Base-by-base conservation (phyloP, 768 basidiomycete genomes). In the Myochromella boudieri region DNA sequence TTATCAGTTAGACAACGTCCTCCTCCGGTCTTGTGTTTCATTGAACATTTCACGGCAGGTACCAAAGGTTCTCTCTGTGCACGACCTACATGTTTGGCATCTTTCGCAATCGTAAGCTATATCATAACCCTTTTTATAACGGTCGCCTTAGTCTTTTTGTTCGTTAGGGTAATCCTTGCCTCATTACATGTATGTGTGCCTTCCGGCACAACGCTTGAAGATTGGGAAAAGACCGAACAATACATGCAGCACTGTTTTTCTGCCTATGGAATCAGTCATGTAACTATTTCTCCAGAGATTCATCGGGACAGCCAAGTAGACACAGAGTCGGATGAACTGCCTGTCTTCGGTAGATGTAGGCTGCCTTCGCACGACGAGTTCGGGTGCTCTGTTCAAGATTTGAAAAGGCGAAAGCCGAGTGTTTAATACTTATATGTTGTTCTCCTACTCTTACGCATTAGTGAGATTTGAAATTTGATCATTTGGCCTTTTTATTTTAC, bases 221-320 rank as follows among this genome's bases (percentile, higher is more conserved):
- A 74, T 47, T 80, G 78, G 78, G 74, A 74, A 53, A 65, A 67
- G 51, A 78, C 72, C 22, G 78, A 79, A 53, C 67, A 64, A 32
- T 65, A 60, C 39, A 55, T 80, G 14, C 77, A 76, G 44, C 72
- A 76, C 43, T 79, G 77, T 56, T 77, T 79, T 53, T 62, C 70
- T 15, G 75, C 69, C 43, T 78, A 77, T 54, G 78, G 78, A 5
- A 72, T 80, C 42, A 70, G 60, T 43, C 78, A 80, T 63, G 76
- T 78, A 40, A 80, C 78, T 9, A 78, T 80, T 44, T 75, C 76
- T 5, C 77, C 77, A 17, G 77, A 79, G 58, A 66, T 75, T 28
- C 61, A 64, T 6, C 64, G 65, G 29, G 65, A 68, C 43, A 58
- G 57, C 47, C 64, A 62, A 38, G 47, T 64, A 11, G 59, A 61